These are phyloP conservation scores for Fraxinus pennsylvanica DNA, from an alignment of 257 asterid genomes.

Conservation along the genomic window DNA sequence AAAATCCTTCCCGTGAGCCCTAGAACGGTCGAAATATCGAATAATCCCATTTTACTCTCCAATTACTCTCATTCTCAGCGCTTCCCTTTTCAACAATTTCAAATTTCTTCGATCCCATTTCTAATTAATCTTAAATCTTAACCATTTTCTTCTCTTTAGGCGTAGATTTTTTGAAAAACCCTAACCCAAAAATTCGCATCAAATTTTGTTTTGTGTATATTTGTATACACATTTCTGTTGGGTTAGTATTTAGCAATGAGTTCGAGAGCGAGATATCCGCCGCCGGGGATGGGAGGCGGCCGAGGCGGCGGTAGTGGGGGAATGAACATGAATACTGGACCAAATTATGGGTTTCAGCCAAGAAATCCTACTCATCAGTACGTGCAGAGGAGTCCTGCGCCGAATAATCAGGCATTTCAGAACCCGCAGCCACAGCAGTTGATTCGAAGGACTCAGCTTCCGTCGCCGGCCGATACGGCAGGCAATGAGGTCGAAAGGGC, in stretches of 20 bases:
- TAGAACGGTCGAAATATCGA: too few species aligned
- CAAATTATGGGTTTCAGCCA: slow-evolving; percentile 58
- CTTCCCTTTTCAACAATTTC: slow-evolving; percentile 16
- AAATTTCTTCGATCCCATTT: not conserved
- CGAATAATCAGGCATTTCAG: slow-evolving; percentile 51
- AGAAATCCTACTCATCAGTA: slow-evolving; percentile 69
- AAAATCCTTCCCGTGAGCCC: too few species aligned
- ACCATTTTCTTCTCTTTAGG: not conserved
- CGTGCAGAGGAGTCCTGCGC: slow-evolving; percentile 57
- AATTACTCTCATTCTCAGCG: not conserved
- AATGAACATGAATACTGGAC: slow-evolving; percentile 48
- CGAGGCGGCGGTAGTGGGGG: slow-evolving; percentile 37
- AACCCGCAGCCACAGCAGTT: slow-evolving; percentile 67
- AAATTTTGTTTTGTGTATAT: slow-evolving; percentile 8
- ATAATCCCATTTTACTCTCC: not conserved
- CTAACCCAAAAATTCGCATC: slow-evolving; percentile 5
- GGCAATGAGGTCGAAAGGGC: slow-evolving; percentile 77
- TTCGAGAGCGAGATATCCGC: slow-evolving; percentile 74
- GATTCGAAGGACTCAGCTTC: slow-evolving; percentile 61
- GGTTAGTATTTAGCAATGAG: slow-evolving; percentile 45
- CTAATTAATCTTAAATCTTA: not conserved
- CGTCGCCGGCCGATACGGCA: slow-evolving; percentile 42
- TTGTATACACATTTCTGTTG: not conserved
- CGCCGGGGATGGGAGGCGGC: slow-evolving; percentile 81
- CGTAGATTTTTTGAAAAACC: not conserved